These are phyloP conservation scores for Backusella luteola DNA, from an alignment of 192 early-diverging fungal genomes.

Conservation along the genomic window DNA sequence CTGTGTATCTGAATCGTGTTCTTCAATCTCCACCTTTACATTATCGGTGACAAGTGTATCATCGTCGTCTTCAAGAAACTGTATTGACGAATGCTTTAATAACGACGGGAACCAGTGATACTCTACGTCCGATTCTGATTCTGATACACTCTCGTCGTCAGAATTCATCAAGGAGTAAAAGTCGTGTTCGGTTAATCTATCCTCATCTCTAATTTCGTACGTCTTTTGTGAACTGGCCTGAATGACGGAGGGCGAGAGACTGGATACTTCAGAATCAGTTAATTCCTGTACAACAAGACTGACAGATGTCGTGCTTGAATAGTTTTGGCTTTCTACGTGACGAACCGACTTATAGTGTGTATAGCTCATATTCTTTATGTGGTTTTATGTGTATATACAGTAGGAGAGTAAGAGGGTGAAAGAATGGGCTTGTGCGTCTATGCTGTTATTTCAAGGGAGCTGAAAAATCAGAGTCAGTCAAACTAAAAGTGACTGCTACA, in stretches of 20 bases:
- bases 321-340: neutral
- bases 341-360: neutral
- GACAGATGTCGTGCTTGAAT: neutral
- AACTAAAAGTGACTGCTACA: neutral
- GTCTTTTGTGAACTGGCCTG: neutral
- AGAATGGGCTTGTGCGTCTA: neutral
- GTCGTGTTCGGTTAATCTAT: neutral
- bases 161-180: neutral
- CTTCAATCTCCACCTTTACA: neutral
- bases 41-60: neutral
- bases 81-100: neutral
- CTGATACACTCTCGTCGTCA: neutral
- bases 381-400: neutral
- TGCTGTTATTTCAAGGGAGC: neutral
- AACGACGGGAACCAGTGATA: slow-evolving; percentile 18
- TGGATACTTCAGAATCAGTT: slow-evolving; percentile 2
- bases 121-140: slow-evolving; percentile 3
- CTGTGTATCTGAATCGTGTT: neutral
- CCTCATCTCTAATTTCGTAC: slow-evolving; percentile 6
- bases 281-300: slow-evolving; percentile 1
- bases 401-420: neutral
- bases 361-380: neutral
- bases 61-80: slow-evolving; percentile 8
- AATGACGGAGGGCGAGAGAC: neutral
- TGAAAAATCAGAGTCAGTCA: slow-evolving; percentile 1